Base-by-base conservation (phyloP, 768 basidiomycete genomes). In the Trametes villosa region DNA sequence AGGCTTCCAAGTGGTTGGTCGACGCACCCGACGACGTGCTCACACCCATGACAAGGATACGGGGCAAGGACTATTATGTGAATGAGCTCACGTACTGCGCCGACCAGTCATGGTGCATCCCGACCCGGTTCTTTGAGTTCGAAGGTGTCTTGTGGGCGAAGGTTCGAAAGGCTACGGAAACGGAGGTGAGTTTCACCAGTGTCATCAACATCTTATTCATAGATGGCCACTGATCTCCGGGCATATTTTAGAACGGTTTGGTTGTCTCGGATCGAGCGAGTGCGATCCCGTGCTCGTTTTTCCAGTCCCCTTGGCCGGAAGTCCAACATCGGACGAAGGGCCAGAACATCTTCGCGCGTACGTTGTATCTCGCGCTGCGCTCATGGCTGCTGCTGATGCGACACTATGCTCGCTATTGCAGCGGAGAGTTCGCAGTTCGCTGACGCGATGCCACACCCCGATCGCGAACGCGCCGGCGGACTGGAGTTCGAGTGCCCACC, bases 1-100 rank as follows among this genome's bases (percentile, higher is more conserved):
- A 75, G 41, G 67, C 67, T 2, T 53, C 27, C 0, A 76, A 76
- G 29, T 74, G 74, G 73, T 58, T 74, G 1, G 29, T 60, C 0
- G 71, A 71, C 26, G 67, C 71, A 20, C 72, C 69, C 1, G 61
- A 74, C 13, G 33, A 48, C 6, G 40, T 72, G 33, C 59, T 65
- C 1, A 70, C 70, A 3, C 75, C 70, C 0, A 67, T 68, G 59
- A 66, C 74, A 13, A 60, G 45, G 9, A 52, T 66, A 1, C 38
- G 64, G 1, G n/a, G 29, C 0, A 29, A 63, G 1, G 58, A 74
- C 22, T 72, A 62, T 29, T 76, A 68, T 38, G 47, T 71, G 1
- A 40, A 73, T 11, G 65, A 73, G 49, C 57, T 76, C 6, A n/a
- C 34, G 9, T 20, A 51, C 27, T 62, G 63, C 48, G 33, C 44